Evolutionary conservation across 768 basidiomycete genomes (phyloP), one percentile per base, ranked within the genome.

Genomic region (Boletus bicolor): DNA sequence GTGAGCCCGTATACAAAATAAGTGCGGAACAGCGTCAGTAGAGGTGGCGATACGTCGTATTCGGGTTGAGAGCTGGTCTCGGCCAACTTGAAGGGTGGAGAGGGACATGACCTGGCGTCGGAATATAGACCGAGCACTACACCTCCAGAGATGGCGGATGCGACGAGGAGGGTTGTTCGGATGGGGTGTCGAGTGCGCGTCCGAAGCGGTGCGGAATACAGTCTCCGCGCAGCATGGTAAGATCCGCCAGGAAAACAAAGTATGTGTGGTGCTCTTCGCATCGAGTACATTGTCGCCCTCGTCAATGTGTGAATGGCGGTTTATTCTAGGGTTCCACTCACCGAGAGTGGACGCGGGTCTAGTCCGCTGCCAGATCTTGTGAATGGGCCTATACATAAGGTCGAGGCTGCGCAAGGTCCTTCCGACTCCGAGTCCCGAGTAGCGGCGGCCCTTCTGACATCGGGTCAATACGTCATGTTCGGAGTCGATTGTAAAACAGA

Each of bases 1-100:
- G 86, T 89, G 69, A 91, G 77, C 7, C 87, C 78, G 74, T 89
- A 96, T 30, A 96, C 93, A 34, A 87, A 67, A 64, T 94, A 96
- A 2, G 91, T 74, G 38, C 93, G 82, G 45, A 91, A 55, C 21
- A 90, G 79, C 1, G 74, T 60, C 21, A 65, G 49, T 7, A 82
- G 64, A 30, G 58, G 49, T 0, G 77, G 56, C 32, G 68, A 50
- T 6, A 7, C 9, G 5, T 52, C 45, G 32, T 34, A 15, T 35
- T 28, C 45, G 9, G 48, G 44, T 37, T 30, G 21, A 10, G 53
- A 14, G 28, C 15, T n/a, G 43, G 51, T 24, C 21, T 38, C 35
- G 17, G 41, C 50, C 10, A 64, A 36, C 47, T 49, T 39, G 53
- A 64, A 61, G 14, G 68, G 68, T 12, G 62, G 59, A 1, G 58